Conservation (phyloP, 768 basidiomycete genomes). For the Russula virescens region DNA sequence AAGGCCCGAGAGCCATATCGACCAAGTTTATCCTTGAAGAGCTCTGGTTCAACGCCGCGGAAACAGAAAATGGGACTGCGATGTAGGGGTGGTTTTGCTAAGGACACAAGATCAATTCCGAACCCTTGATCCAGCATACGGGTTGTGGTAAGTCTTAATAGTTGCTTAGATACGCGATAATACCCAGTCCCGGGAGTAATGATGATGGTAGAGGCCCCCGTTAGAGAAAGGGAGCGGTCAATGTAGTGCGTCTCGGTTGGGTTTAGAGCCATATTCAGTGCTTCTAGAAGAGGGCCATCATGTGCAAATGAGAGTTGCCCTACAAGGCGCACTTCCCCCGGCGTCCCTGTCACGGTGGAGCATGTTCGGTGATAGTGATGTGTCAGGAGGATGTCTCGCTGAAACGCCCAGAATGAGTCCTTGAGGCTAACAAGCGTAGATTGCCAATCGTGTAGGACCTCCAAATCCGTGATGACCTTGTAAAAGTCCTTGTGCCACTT, state of each 20-base stretch:
- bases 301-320: slow-evolving; percentile 82
- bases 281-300: slow-evolving; percentile 93
- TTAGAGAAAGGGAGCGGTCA: slow-evolving; percentile 87
- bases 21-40: slow-evolving; percentile 41
- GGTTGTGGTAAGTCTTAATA: slow-evolving; percentile 87
- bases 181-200: slow-evolving; percentile 93
- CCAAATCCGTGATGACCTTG: slow-evolving; percentile 91
- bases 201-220: slow-evolving; percentile 75
- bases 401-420: slow-evolving; percentile 85
- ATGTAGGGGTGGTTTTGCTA: slow-evolving; percentile 89
- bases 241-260: slow-evolving; percentile 93
- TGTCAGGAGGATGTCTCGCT: slow-evolving; percentile 83
- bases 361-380: slow-evolving; percentile 80
- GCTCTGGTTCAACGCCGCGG: slow-evolving; percentile 54
- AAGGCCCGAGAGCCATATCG: slow-evolving; percentile 43
- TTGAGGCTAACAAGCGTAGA: slow-evolving; percentile 82
- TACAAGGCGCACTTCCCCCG: slow-evolving; percentile 58
- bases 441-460: slow-evolving; percentile 84
- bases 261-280: slow-evolving; percentile 86
- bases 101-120: slow-evolving; percentile 77
- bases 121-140: slow-evolving; percentile 93
- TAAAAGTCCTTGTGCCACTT: slow-evolving; percentile 93
- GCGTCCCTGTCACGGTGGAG: slow-evolving; percentile 36
- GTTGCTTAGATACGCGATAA: slow-evolving; percentile 85
- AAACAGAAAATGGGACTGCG: slow-evolving; percentile 93